Base-by-base conservation (phyloP, 2,329 filamentous ascomycete genomes). In the Colletotrichum lindemuthianum region DNA sequence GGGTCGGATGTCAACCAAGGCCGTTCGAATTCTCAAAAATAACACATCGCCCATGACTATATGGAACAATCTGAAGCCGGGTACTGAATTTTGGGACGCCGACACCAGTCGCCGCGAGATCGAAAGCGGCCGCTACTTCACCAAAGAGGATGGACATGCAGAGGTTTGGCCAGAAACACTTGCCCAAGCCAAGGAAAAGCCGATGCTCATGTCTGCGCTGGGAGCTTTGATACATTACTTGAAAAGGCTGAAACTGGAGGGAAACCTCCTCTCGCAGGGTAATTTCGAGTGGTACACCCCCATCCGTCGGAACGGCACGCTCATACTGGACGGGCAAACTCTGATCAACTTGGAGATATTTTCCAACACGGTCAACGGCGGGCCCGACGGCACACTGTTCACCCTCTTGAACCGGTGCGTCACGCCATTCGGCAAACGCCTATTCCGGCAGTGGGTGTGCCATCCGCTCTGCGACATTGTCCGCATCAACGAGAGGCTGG, bases 281-380 rank as follows among this genome's bases (percentile, higher is more conserved):
- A 97, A 96, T 74, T 97, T 99, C 73, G 87, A 89, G 56, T 90
- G 89, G 84, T 99, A 99, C 76, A 93, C 91, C 73, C 96, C 96
- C 0, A 98, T 99, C 55, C 87, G 88, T 60, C 91, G 91, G 72
- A 97, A 97, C 74, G 93, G 93, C 11, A 98, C 92, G 36, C 81
- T 99, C 48, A 91, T 99, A 9, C 85, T 99, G 1, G 96, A 99
- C 71, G 96, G 96, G 1, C 96, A 99, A 75, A 98, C 94, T 24
- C 83, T 99, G 70, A 96, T 97, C 82, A 99, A 99, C 72, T 88
- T 99, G n/a, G 96, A 99, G 75, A 87, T 99, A 6, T 99, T 99
- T 70, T 87, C 93, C 70, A 99, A 99, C 77, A 94, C 90, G 0
- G 93, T 91, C 69, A 95, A 97, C 73, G 95, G 94, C 8, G 89